phyloP scores from a whole-genome alignment of 345 rosid genomes.

The Physaria fendleri region DNA sequence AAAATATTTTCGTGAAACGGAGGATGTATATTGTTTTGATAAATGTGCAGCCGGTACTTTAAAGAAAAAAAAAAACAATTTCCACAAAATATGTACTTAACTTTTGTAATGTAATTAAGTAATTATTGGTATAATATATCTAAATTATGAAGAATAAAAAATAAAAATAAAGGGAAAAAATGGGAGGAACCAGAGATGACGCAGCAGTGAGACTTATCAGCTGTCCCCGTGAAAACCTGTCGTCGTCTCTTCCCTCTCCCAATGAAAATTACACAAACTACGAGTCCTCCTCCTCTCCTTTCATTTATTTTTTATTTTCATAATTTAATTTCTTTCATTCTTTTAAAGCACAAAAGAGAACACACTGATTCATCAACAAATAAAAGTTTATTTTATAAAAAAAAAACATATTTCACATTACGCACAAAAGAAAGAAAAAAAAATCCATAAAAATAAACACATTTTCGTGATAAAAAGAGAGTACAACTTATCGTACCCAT shows the following conservation, averaged over 20 bases:
- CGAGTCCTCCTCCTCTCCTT: constrained; percentile 10
- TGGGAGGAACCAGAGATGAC: background rate
- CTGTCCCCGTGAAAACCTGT: constrained; percentile 32
- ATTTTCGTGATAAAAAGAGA: constrained; percentile 9
- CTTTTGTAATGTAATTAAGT: too few relatives aligned
- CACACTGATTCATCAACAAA: constrained; percentile 2
- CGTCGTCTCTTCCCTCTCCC: constrained; percentile 31
- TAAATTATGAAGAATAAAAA: too few relatives aligned
- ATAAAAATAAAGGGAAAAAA: background rate
- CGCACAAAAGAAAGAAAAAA: background rate
- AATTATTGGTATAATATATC: too few relatives aligned
- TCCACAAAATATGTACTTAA: too few relatives aligned
- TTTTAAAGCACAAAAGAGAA: background rate
- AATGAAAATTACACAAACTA: constrained; percentile 22
- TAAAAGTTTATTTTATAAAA: background rate
- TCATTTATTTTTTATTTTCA: background rate
- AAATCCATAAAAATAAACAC: background rate
- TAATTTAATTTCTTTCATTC: background rate
- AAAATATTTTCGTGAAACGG: too few relatives aligned
- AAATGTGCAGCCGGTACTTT: too few relatives aligned
- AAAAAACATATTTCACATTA: background rate
- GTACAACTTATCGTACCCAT: constrained; percentile 6
- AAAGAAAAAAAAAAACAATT: too few relatives aligned
- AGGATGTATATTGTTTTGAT: too few relatives aligned
- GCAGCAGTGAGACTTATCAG: constrained; percentile 15